A percentile compares a stretch with the other conserved stretches of the same genome.
Conservation (phyloP, 2,329 filamentous ascomycete genomes). For the Trichoderma oligosporum region DNA sequence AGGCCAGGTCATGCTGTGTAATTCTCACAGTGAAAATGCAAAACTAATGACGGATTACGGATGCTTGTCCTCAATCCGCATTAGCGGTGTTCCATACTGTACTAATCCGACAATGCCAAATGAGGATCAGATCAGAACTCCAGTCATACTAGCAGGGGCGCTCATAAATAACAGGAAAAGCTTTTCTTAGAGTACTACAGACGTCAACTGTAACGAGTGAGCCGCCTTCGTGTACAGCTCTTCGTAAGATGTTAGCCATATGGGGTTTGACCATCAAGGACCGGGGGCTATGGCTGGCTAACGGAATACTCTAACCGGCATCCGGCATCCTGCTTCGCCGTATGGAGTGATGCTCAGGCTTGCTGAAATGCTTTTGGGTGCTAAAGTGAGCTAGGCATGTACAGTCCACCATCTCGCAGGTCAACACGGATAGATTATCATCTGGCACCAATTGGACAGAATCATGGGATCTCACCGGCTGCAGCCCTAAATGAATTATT, state of each 20-base stretch:
- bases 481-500: conserved; percentile 1
- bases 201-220: background rate
- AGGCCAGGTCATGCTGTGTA: too few species aligned
- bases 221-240: background rate
- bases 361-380: background rate
- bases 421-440: background rate
- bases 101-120: background rate
- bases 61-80: background rate
- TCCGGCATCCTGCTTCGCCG: background rate
- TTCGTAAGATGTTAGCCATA: background rate
- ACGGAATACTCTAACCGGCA: background rate
- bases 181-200: too few species aligned
- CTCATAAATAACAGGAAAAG: background rate
- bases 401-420: background rate
- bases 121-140: background rate
- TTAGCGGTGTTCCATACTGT: background rate
- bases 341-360: background rate
- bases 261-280: background rate
- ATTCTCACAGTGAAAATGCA: too few species aligned
- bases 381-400: background rate
- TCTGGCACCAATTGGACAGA: background rate
- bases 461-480: background rate
- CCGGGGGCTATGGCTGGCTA: too few species aligned
- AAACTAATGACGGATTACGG: too few species aligned
- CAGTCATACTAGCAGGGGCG: background rate